Percentiles rank a stretch among this genome's conserved stretches.
Conservation (phyloP, 352 stramenopile species). For the Pythium folliculosum region DNA sequence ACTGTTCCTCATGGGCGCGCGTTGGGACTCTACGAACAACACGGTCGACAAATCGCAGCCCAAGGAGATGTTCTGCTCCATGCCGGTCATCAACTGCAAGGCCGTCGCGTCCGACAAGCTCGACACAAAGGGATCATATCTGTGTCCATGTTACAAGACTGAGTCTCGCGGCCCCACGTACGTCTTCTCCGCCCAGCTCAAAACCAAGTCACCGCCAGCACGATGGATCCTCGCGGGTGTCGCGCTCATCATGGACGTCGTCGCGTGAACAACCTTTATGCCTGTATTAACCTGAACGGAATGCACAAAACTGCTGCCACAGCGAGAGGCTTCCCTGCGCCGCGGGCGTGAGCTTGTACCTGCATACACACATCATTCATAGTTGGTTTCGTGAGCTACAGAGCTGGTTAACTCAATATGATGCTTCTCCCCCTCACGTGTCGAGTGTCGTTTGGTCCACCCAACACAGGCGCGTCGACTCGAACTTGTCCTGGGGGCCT, state of each 20-base stretch:
- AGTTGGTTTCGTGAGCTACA: not conserved
- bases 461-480: conserved; percentile 50
- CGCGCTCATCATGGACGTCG: conserved; percentile 95
- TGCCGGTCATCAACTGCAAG: conserved; percentile 98
- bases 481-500: conserved; percentile 33
- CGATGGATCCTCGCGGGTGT: conserved; percentile 96
- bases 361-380: too few relatives aligned
- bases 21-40: conserved; percentile 92
- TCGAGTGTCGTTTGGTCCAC: conserved; percentile 27
- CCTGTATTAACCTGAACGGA: conserved; percentile 6
- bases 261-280: conserved; percentile 18
- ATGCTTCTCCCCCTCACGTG: not conserved
- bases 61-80: conserved; percentile 98
- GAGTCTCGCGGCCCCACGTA: conserved; percentile 95
- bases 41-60: conserved; percentile 94
- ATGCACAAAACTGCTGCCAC: conserved; percentile 23
- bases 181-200: conserved; percentile 97
- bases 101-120: conserved; percentile 95
- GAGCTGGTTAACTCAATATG: not conserved
- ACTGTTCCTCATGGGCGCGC: conserved; percentile 94
- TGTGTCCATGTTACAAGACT: conserved; percentile 98
- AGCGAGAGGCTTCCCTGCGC: conserved; percentile 28
- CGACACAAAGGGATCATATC: conserved; percentile 93
- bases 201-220: conserved; percentile 94
- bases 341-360: conserved; percentile 22